Evolutionary conservation across 495 filamentous ascomycete species (phyloP), one percentile per base, ranked within the genome.

Genomic region (Parachaetomium inaequale): DNA sequence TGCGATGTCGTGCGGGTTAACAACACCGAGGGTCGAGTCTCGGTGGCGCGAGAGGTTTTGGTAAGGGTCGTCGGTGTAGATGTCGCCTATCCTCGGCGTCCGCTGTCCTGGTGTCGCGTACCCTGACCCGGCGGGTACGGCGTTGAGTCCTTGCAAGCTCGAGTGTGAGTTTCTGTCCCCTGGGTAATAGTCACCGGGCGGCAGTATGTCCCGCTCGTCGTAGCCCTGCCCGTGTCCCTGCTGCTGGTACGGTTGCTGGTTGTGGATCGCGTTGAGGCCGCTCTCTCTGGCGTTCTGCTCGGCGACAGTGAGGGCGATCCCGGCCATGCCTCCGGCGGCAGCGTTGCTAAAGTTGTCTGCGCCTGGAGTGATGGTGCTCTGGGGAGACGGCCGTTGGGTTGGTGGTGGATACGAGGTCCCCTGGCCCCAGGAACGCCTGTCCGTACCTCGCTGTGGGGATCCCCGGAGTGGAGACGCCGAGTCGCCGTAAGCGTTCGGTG

Each of bases 1-100:
- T 3, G 82, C 85, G 57, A 95, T 92, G 2, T 87, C 86, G 62
- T 88, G 84, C 0, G 91, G 91, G 68, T 96, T 87, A 54, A 95
- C 86, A 17, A 81, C 77, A 7, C 81, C 76, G 61, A 83, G 72
- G 59, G 66, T 71, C 59, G 75, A 79, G 72, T 84, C 83, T 69
- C 78, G 79, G 31, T 82, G 85, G 5, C 80, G 78, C 2, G 87
- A 87, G 58, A 85, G 81, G 58, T 80, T 78, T 59, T 85, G 81
- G 64, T 89, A 73, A 1, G 74, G 73, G 51, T 77, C 74, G 62
- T 77, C 72, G 17, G 59, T 69, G 56, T 77, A 77, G 29, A 70
- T 53, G 6, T 75, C 70, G 56, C 47, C 58, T 57, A 64, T 68
- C 53, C 72, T 67, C 21, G 70, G 66, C 10, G 67, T 71, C 21